Percentiles rank a stretch among this genome's conserved stretches.
Conservation (phyloP, 2,329 filamentous ascomycete genomes). For the Ophiostoma pallidulum region DNA sequence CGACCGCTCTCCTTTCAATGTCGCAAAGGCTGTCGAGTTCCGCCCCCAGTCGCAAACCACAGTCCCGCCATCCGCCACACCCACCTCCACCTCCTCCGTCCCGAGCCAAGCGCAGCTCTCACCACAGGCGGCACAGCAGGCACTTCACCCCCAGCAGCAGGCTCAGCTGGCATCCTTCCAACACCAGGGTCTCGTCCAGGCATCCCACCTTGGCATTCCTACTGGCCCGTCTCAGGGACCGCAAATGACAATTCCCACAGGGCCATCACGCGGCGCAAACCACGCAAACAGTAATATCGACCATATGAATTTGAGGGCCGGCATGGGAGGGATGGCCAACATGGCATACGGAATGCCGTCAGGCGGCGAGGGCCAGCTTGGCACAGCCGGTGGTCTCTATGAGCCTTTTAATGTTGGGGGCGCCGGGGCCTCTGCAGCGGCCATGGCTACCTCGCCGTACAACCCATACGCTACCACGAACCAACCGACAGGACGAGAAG, state of each 20-base stretch:
- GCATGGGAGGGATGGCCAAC: constrained; percentile 27
- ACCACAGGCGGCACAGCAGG: constrained; percentile 7
- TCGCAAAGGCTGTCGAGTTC: constrained; percentile 17
- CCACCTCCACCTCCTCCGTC: constrained; percentile 6
- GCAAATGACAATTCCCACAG: constrained; percentile 12
- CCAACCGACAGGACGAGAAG: constrained; percentile 46
- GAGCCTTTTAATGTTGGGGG: constrained; percentile 7
- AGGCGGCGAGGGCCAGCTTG: constrained; percentile 4
- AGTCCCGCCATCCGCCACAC: constrained; percentile 8
- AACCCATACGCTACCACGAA: constrained; percentile 72
- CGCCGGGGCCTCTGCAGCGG: constrained; percentile 15
- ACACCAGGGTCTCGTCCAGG: neutral
- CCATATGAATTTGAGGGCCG: neutral
- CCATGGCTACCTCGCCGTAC: constrained; percentile 39
- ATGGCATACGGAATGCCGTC: constrained; percentile 6
- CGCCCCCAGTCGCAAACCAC: constrained; percentile 12
- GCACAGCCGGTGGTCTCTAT: constrained; percentile 7
- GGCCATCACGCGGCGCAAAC: constrained; percentile 11
- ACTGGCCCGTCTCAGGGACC: constrained; percentile 10
- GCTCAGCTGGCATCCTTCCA: constrained; percentile 1
- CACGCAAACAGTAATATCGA: neutral
- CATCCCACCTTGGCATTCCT: constrained; percentile 1
- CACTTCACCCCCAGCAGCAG: constrained; percentile 4
- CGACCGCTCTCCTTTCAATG: constrained; percentile 17
- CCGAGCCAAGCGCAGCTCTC: constrained; percentile 8